phyloP scores from a whole-genome alignment of 108 stramenopile genomes.

The Nannochloropsis salina region DNA sequence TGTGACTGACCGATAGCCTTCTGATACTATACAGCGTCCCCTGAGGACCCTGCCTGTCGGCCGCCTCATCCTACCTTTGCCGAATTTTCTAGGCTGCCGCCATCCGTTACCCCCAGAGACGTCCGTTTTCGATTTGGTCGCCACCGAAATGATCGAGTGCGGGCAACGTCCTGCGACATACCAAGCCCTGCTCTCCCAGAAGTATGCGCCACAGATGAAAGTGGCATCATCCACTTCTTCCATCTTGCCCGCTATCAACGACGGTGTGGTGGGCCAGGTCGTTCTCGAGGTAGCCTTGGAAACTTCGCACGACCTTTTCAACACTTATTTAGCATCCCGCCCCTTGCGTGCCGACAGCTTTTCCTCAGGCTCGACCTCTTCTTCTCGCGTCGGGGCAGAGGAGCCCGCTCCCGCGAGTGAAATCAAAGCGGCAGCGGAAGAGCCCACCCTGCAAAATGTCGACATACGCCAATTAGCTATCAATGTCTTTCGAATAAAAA shows the following conservation, averaged over 20 bases:
- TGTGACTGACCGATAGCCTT: not conserved
- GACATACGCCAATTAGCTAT: not conserved
- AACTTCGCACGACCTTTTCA: not conserved
- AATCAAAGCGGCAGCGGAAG: not conserved
- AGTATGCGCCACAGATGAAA: constrained; percentile 14
- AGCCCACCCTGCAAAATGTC: not conserved
- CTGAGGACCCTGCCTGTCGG: not conserved
- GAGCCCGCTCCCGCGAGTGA: not conserved
- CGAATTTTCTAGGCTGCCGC: not conserved
- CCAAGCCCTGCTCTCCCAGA: not conserved
- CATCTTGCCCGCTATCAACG: not conserved
- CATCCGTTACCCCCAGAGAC: not conserved
- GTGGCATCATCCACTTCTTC: not conserved
- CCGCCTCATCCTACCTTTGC: constrained; percentile 6
- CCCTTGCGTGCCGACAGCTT: not conserved
- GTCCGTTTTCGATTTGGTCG: not conserved
- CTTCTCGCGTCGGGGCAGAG: not conserved
- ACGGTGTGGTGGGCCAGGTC: constrained; percentile 2
- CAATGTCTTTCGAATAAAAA: not conserved
- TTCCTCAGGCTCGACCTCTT: not conserved
- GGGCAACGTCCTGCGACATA: not conserved
- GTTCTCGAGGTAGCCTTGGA: not conserved
- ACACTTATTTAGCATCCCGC: not conserved
- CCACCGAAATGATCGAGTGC: not conserved
- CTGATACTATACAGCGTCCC: constrained; percentile 5